Evolutionary conservation across 2,329 filamentous ascomycete genomes (phyloP), one percentile per base, ranked within the genome.

Genomic region (Sclerotinia spermophila): DNA sequence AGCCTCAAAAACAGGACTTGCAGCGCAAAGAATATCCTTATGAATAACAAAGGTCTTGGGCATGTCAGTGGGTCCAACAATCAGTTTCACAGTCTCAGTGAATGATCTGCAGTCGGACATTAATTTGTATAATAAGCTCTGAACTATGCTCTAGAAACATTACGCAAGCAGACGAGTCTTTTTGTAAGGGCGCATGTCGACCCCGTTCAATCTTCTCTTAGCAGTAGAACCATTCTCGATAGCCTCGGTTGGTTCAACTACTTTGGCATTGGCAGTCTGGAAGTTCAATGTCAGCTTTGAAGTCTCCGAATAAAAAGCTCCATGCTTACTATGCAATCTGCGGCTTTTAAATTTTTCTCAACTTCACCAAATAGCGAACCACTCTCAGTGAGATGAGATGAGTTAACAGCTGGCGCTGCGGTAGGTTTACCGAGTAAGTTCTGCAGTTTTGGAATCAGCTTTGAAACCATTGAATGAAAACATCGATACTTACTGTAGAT

Each of bases 1-100:
- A 21, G 69, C 66, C 40, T 72, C 45, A 56, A 73, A 73, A 30
- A 72, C 64, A 17, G 58, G 53, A 35, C 72, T 73, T 21, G 68
- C 59, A 0, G 69, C 59, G 62, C 70, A 72, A 11, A 76, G 70
- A 3, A 73, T 10, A 5, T 71, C 62, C 58, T 73, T 69, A 21
- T 74, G 72, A 19, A 72, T 62, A 1, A 51, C 6, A 24, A 73
- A 35, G 19, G n/a, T 48, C 44, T 48, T 30, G 6, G 19, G 6
- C 17, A 0, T 35, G 10, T 19, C 64, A n/a, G 1, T 44, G 13
- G n/a, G 13, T 3, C 48, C 73, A 7, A 73, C 71, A 33, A 65
- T 48, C 5, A 76, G 30, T 5, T 58, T 68, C 8, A 68, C 42
- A 7, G 24, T 35, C 10, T 68, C 55, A 11, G 15, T 27, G 27